A percentile compares a stretch with the other conserved stretches of the same genome.
Conservation (phyloP, 2,329 filamentous ascomycete genomes). For the Sporothrix dimorphospora region DNA sequence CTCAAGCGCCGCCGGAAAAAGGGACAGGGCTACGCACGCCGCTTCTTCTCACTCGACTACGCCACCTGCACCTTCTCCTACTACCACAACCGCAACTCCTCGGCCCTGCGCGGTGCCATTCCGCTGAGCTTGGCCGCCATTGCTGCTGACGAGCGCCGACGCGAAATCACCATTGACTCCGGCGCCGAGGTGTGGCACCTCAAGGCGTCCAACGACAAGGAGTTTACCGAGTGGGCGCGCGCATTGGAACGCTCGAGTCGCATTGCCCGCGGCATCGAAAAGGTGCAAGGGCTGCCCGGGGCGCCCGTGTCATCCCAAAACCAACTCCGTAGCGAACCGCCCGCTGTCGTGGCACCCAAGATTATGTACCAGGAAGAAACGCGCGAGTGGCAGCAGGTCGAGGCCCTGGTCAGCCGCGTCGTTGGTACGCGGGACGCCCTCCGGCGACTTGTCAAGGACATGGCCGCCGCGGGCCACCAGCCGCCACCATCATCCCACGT, state of each 20-base stretch:
- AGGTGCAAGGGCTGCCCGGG: constrained; percentile 9
- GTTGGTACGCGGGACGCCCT: constrained; percentile 88
- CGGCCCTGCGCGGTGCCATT: constrained; percentile 87
- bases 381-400: constrained; percentile 83
- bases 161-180: constrained; percentile 95
- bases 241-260: constrained; percentile 83
- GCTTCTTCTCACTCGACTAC: constrained; percentile 96
- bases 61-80: constrained; percentile 94
- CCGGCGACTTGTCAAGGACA: constrained; percentile 82
- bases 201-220: constrained; percentile 76
- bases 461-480: constrained; percentile 52
- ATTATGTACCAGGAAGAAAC: constrained; percentile 62
- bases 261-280: constrained; percentile 59
- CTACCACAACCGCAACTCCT: constrained; percentile 92
- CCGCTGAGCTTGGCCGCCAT: constrained; percentile 90
- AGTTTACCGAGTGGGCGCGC: constrained; percentile 85
- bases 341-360: constrained; percentile 37
- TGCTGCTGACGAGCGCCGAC: constrained; percentile 81
- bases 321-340: constrained; percentile 28
- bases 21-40: constrained; percentile 87
- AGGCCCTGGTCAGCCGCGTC: constrained; percentile 81
- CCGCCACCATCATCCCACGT: background rate
- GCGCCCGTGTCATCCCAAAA: background rate
- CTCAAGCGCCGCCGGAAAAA: constrained; percentile 91
- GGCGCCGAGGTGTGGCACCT: constrained; percentile 97